Percentiles rank a stretch among this genome's conserved stretches.
These are phyloP conservation scores for Colletotrichum sp. DNA, from an alignment of 2,329 filamentous ascomycete species.

Conservation along the genomic window DNA sequence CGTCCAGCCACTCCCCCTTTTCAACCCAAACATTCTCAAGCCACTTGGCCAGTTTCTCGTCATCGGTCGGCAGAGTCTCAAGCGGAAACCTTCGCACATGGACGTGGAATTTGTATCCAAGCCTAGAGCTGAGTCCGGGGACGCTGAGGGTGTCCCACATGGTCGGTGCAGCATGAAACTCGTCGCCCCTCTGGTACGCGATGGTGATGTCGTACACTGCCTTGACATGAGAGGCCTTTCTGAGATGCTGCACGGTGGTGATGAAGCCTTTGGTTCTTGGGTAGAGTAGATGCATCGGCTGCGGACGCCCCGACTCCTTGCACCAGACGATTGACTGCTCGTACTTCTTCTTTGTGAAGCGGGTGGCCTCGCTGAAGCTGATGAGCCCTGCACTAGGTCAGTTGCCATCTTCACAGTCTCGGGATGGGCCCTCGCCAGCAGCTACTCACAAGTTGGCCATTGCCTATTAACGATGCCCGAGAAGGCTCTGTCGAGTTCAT, in stretches of 20 bases:
- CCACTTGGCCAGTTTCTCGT: slow-evolving; percentile 55
- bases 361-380: slow-evolving; percentile 68
- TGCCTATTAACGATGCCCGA: slow-evolving; percentile 52
- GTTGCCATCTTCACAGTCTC: neutral
- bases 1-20: slow-evolving; percentile 57
- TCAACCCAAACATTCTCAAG: slow-evolving; percentile 58
- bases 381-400: slow-evolving; percentile 57
- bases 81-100: slow-evolving; percentile 53
- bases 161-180: slow-evolving; percentile 51
- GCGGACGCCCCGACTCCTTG: slow-evolving; percentile 49
- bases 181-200: slow-evolving; percentile 50
- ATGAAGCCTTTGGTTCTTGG: slow-evolving; percentile 67
- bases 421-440: neutral
- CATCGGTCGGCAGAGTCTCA: slow-evolving; percentile 51
- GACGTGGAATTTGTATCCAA: slow-evolving; percentile 54
- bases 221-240: slow-evolving; percentile 54
- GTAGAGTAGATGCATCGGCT: slow-evolving; percentile 64
- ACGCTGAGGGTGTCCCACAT: slow-evolving; percentile 59
- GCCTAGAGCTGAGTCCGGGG: slow-evolving; percentile 39
- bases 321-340: slow-evolving; percentile 58
- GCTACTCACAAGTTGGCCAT: slow-evolving; percentile 62
- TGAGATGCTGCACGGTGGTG: slow-evolving; percentile 60
- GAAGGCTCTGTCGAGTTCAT: slow-evolving; percentile 63
- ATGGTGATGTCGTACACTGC: slow-evolving; percentile 63
- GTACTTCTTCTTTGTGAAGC: slow-evolving; percentile 60